Base-by-base conservation (phyloP, 2,329 filamentous ascomycete genomes). In the Pyricularia sp. region DNA sequence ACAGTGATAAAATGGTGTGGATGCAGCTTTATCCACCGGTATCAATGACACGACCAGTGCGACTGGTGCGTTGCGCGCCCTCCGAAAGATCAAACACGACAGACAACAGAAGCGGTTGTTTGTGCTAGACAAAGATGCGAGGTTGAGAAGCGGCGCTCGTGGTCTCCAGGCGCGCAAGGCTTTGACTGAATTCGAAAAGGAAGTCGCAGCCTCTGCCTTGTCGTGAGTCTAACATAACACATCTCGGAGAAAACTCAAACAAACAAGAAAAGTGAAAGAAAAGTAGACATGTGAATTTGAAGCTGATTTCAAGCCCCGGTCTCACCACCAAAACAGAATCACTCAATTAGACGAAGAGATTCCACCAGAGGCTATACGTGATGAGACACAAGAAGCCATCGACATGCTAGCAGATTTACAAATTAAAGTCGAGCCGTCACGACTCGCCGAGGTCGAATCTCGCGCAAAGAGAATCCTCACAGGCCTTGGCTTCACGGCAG, bases 81-180 rank as follows among this genome's bases (percentile, higher is more conserved):
- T 91, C 50, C 85, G 91, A 25, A 81, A 81, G 67, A 78, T 94
- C 30, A 85, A 84, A 30, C 85, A 92, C 73, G 84, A 88, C 71
- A 83, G 87, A 26, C 80, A 91, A 55, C 83, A 86, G 72, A 84
- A 85, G 73, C 84, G 86, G 7, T 80, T 93, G 3, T 92, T 91
- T 69, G 84, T 89, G 25, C 84, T 89, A 0, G 88, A 92, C 74
- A 92, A 93, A 72, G 88, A 92, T 74, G 92, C 92, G 9, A 83
- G 87, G 61, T 79, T 93, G 59, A 83, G 92, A 67, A 94, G 92
- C 74, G 92, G 93, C 42, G 86, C 91, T 1, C 81, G 92, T 61
- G 93, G 93, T 0, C 80, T 91, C 75, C 85, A 90, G 70, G 92
- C 92, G 0, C 83, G 92, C n/a, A 94, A 95, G 73, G 86, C 88